Conservation (phyloP, 2,329 filamentous ascomycete genomes). For the Xylaria sp. region DNA sequence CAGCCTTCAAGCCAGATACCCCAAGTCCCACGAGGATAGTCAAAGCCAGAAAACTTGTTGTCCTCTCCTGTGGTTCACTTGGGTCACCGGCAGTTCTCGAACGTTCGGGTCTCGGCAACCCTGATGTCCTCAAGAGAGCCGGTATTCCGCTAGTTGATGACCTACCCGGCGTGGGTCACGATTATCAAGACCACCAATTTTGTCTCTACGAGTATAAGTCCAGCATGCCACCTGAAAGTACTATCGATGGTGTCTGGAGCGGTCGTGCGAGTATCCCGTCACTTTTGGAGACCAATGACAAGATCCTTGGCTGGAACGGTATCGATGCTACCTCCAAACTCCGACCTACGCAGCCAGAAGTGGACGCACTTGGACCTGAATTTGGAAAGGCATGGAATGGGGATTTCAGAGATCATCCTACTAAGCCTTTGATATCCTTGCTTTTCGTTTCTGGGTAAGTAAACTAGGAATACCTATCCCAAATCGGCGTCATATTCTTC, state of each 20-base stretch:
- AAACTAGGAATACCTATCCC: constrained; percentile 1
- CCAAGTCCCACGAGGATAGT: constrained; percentile 45
- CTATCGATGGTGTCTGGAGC: constrained; percentile 8
- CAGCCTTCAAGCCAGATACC: constrained; percentile 41
- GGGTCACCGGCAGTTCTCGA: constrained; percentile 51
- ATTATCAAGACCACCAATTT: constrained; percentile 54
- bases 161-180: constrained; percentile 48
- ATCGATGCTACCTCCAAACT: constrained; percentile 60
- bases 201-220: constrained; percentile 49
- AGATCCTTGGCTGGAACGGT: constrained; percentile 59
- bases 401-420: constrained; percentile 49
- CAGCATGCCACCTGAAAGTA: constrained; percentile 11
- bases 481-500: background rate
- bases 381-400: constrained; percentile 58
- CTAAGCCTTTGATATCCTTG: constrained; percentile 53
- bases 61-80: constrained; percentile 44
- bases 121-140: constrained; percentile 45
- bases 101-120: constrained; percentile 52
- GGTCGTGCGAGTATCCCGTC: constrained; percentile 29
- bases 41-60: constrained; percentile 52
- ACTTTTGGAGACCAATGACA: constrained; percentile 50
- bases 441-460: constrained; percentile 41
- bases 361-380: constrained; percentile 53
- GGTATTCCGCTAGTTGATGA: constrained; percentile 38
- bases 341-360: constrained; percentile 37